These are phyloP conservation scores for Rutidosis leptorrhynchoides DNA, from an alignment of 129 eudicot species.

Conservation along the genomic window DNA sequence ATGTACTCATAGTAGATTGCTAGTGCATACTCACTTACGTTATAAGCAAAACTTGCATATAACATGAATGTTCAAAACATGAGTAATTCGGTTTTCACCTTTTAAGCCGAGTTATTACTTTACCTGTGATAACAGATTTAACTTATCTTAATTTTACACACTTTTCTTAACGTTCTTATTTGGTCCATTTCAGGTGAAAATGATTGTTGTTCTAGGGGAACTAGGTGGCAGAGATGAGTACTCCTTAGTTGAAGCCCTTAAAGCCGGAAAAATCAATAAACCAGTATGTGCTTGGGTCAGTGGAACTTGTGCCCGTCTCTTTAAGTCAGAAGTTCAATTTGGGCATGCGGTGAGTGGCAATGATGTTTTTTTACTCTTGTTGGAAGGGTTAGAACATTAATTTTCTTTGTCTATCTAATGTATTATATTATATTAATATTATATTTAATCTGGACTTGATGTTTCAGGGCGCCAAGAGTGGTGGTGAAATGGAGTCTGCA, in stretches of 20 bases:
- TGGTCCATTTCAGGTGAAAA: constrained; percentile 55
- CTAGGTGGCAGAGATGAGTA: constrained; percentile 98
- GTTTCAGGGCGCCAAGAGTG: constrained; percentile 92
- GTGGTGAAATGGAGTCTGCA: constrained; percentile 97
- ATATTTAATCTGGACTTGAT: not conserved
- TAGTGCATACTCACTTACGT: not conserved
- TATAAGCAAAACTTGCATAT: not conserved
- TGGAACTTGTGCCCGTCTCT: constrained; percentile 94
- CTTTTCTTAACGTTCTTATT: not conserved
- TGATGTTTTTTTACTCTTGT: not conserved
- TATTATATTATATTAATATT: no score
- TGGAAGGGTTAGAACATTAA: not conserved
- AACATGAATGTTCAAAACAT: not conserved
- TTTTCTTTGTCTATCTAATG: not conserved
- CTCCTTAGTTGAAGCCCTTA: constrained; percentile 93
- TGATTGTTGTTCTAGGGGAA: constrained; percentile 97
- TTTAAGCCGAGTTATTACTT: not conserved
- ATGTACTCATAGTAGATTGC: not conserved
- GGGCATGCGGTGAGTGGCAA: constrained; percentile 82
- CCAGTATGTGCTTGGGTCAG: constrained; percentile 99
- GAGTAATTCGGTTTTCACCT: no score
- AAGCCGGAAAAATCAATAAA: constrained; percentile 83
- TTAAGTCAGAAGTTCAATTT: constrained; percentile 97
- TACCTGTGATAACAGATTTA: not conserved
- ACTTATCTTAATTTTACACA: not conserved